These are phyloP conservation scores for Dryas alaskensis DNA, from an alignment of 306 rosid genomes.

Conservation along the genomic window DNA sequence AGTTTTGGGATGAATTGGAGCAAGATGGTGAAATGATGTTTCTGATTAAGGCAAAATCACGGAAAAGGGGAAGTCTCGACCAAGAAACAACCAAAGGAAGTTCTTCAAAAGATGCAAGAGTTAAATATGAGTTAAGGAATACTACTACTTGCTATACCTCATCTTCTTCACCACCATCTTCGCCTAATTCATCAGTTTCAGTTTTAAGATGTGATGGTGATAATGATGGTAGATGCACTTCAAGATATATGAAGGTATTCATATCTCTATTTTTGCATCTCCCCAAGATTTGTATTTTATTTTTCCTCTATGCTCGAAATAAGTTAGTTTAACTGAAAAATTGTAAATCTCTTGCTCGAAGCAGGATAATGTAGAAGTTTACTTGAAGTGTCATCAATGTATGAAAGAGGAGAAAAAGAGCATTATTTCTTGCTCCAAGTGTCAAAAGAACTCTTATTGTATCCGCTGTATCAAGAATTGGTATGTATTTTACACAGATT, in stretches of 20 bases:
- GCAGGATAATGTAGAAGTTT: slow-evolving; percentile 35
- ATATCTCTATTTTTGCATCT: slow-evolving; percentile 17
- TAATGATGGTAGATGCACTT: slow-evolving; percentile 4
- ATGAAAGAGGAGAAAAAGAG: slow-evolving; percentile 42
- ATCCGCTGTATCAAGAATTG: slow-evolving; percentile 58
- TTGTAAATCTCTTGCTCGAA: slow-evolving; percentile 14
- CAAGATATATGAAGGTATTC: slow-evolving; percentile 21
- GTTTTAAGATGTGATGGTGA: not conserved
- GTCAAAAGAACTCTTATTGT: slow-evolving; percentile 60
- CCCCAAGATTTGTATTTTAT: slow-evolving; percentile 8
- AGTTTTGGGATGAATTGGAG: slow-evolving; percentile 16
- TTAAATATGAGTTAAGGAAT: slow-evolving; percentile 8
- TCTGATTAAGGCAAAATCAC: slow-evolving; percentile 32
- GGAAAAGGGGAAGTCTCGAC: slow-evolving; percentile 34
- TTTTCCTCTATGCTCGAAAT: not conserved
- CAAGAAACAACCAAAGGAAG: not conserved
- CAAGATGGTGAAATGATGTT: slow-evolving; percentile 27
- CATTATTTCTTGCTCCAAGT: slow-evolving; percentile 53
- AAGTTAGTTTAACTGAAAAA: slow-evolving; percentile 1
- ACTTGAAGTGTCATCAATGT: slow-evolving; percentile 70
- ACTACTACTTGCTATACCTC: slow-evolving; percentile 7
- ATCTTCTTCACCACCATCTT: slow-evolving; percentile 20
- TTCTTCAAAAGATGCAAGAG: slow-evolving; percentile 20
- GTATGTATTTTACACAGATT: slow-evolving; percentile 35
- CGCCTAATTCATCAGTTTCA: slow-evolving; percentile 19